Evolutionary conservation across 2,329 filamentous ascomycete species (phyloP).

Genomic region (Chaetoscypha palmicola): DNA sequence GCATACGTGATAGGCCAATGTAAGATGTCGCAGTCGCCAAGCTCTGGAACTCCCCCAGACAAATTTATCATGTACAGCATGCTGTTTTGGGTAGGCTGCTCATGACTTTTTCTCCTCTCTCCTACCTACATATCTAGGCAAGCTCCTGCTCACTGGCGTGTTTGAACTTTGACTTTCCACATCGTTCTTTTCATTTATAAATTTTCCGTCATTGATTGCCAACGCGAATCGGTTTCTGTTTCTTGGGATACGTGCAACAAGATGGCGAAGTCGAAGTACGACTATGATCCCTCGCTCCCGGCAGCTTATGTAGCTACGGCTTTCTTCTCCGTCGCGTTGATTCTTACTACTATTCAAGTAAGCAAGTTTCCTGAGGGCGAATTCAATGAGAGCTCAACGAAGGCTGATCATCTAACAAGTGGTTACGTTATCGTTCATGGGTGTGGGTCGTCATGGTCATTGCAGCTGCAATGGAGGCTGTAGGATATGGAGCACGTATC

Average conservation of each 20-base stretch:
- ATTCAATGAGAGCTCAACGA: no score
- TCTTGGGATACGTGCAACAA: no score
- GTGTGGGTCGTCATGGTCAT: slow-evolving; percentile 32
- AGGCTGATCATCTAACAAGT: no score
- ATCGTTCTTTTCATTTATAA: not conserved
- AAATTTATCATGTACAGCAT: not conserved
- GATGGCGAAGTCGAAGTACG: slow-evolving; percentile 11
- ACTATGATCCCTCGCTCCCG: slow-evolving; percentile 28
- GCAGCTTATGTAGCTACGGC: slow-evolving; percentile 28
- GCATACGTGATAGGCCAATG: no score
- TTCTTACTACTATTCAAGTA: slow-evolving; percentile 24
- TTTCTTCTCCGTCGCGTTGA: slow-evolving; percentile 26
- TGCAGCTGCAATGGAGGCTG: slow-evolving; percentile 24
- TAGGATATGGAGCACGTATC: slow-evolving; percentile 20
- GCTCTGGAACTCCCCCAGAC: no score
- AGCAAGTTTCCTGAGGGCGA: no score
- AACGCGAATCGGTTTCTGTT: no score
- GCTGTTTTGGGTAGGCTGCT: not conserved
- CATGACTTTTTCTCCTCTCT: not conserved
- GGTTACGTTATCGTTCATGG: slow-evolving; percentile 29
- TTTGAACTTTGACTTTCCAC: not conserved
- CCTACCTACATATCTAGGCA: not conserved
- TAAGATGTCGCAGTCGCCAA: no score
- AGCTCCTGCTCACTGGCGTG: not conserved
- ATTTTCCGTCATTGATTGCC: not conserved